Conservation (phyloP, 1,284 basidiomycete genomes). For the Heterobasidion irregulare region DNA sequence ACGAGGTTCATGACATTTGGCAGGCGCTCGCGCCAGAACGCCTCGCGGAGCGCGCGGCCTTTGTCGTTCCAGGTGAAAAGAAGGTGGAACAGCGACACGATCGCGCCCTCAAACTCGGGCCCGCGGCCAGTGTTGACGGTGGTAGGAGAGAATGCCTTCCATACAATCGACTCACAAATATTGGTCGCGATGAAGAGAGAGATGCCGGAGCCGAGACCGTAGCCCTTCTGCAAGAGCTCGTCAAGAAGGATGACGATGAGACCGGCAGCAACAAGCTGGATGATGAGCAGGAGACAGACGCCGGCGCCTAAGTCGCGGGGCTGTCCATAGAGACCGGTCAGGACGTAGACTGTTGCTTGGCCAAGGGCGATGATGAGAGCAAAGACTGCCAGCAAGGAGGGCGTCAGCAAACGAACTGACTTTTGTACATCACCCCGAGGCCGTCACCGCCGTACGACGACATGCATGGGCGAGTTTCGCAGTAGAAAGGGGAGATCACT, state of each 20-base stretch:
- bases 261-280: constrained; percentile 90
- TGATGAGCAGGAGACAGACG: constrained; percentile 91
- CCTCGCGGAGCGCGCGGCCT: constrained; percentile 92
- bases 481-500: constrained; percentile 23
- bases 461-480: neutral
- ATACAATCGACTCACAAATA: constrained; percentile 98
- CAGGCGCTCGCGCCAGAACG: constrained; percentile 95
- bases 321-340: constrained; percentile 94
- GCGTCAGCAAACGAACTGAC: neutral
- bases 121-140: constrained; percentile 98
- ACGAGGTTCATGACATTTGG: constrained; percentile 98
- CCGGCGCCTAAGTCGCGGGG: constrained; percentile 93
- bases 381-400: constrained; percentile 63
- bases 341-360: constrained; percentile 95
- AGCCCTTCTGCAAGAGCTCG: constrained; percentile 97
- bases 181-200: constrained; percentile 99
- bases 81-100: constrained; percentile 95
- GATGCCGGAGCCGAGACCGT: constrained; percentile 97
- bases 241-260: constrained; percentile 98
- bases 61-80: constrained; percentile 99
- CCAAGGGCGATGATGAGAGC: constrained; percentile 95
- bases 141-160: constrained; percentile 99
- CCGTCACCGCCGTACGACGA: neutral
- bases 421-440: neutral
- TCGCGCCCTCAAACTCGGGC: constrained; percentile 96